These are phyloP conservation scores for Adansonia rubrostipa DNA, from an alignment of 441 rosid species.

Conservation along the genomic window DNA sequence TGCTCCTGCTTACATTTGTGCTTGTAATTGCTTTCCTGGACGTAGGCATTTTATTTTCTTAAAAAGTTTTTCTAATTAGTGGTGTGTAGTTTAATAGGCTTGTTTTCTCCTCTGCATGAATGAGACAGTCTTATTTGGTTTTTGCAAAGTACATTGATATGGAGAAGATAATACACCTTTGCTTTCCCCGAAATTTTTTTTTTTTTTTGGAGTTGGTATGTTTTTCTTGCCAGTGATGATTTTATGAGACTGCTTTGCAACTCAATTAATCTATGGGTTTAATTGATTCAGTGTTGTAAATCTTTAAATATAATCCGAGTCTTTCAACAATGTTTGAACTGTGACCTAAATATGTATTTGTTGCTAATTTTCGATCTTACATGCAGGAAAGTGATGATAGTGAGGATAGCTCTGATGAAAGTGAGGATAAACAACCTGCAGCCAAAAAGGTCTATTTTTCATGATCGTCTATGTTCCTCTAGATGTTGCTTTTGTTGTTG, in stretches of 20 bases:
- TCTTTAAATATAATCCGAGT: background rate
- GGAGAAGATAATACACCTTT: background rate
- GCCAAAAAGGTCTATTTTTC: slow-evolving; percentile 43
- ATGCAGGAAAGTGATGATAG: slow-evolving; percentile 40
- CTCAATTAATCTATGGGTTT: background rate
- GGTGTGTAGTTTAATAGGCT: background rate
- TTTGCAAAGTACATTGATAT: background rate
- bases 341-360: background rate
- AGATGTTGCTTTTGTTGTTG: background rate
- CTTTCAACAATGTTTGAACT: background rate
- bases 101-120: background rate
- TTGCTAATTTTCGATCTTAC: background rate
- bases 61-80: background rate
- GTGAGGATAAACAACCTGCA: slow-evolving; percentile 48
- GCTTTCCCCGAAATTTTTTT: background rate
- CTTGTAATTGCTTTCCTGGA: background rate
- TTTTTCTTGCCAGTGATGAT: background rate
- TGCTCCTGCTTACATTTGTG: background rate
- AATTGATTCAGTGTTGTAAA: background rate
- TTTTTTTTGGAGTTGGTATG: background rate
- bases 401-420: slow-evolving; percentile 29
- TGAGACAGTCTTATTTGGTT: background rate
- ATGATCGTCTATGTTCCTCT: background rate
- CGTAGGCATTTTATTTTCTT: background rate
- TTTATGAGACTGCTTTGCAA: background rate